Evolutionary conservation across 1,284 basidiomycete species (phyloP), one percentile per base, ranked within the genome.

Genomic region (Cryptococcus floricola): DNA sequence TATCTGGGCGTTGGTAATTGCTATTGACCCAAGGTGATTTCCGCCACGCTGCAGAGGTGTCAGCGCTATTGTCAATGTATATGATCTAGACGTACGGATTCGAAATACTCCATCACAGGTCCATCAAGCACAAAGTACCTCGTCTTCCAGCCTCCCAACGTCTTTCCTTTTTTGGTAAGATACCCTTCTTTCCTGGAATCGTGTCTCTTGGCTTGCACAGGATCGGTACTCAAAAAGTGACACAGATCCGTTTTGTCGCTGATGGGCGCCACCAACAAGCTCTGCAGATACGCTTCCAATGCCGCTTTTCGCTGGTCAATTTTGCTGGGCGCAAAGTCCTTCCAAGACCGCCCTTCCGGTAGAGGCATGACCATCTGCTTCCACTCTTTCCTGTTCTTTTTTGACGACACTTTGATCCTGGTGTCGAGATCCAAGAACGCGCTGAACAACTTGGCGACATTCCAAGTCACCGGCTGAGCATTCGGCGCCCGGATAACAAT

Each of bases 151-250:
- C 81, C 90, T 52, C 93, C 93, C 75, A 98, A 94, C 70, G 92
- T 96, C 79, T 96, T 92, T 19, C 94, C 94, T 63, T 93, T 85
- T 78, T 98, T 98, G 28, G 95, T 97, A 47, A 97, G 80, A 76
- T 95, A 98, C 19, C 95, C 95, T 77, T 93, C 93, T 77, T 92
- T 96, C 79, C 89, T 87, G n/a, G 85, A 88, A 76, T 89, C 90
- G 77, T 89, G 94, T 78, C 87, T 85, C 39, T 87, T 89, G 4
- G 82, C 83, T 70, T 89, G 86, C 14, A 92, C 84, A 55, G 93
- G 83, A 68, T 95, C 92, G 9, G 89, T 89, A 34, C 88, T 93
- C 65, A 98, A 85, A 79, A 98, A 98, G 4, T 87, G 86, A 72
- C 93, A 89, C 39, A 96, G 81, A 69, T 96, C 92, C 68, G 89